Evolutionary conservation across 192 early-diverging fungal genomes (phyloP), one percentile per base, ranked within the genome.

Genomic region (Mortierella alpina): DNA sequence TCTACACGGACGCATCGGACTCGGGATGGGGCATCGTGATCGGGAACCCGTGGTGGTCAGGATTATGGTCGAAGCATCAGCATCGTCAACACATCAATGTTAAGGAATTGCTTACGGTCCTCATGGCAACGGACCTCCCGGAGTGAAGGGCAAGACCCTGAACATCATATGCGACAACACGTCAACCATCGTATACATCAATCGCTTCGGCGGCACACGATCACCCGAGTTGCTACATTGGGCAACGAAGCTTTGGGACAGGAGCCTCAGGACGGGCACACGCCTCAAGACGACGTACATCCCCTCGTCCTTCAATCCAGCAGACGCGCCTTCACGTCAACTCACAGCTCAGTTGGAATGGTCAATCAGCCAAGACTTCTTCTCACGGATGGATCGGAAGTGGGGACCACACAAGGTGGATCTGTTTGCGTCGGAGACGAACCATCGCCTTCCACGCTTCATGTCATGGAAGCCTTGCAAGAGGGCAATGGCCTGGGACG

Each of bases 1-100:
- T 63, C 5, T 73, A 64, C 53, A 73, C 72, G 42, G 63, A 73
- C 44, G 62, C 72, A 31, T 73, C 63, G 18, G 63, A 73, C 63
- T 39, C 17, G 53, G 62, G 63, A 44, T 73, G 72, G 72, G 72
- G 72, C 6, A 65, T 66, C 23, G 60, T 63, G 55, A 56, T 53
- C 31, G 61, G 57, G 20, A 54, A 56, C 51, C 51, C 22, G 4
- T 46, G 18, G 12, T 63, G 58, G 70, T 31, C n/a, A n/a, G 72
- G 63, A 49, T n/a, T 20, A 39, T 73, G 72, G 72, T 45, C 49
- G 2, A 6, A 13, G 53, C 39, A 47, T 11, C 42, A 73, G 17
- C 5, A 8, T 2, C n/a, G 13, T 3, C 63, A 51, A 9, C 63
- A 64, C 7, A 55, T 63, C 48, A 69, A 69, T 49, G 17, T 7